Base-by-base conservation (phyloP, 768 basidiomycete species). In the Dioszegia crocea region DNA sequence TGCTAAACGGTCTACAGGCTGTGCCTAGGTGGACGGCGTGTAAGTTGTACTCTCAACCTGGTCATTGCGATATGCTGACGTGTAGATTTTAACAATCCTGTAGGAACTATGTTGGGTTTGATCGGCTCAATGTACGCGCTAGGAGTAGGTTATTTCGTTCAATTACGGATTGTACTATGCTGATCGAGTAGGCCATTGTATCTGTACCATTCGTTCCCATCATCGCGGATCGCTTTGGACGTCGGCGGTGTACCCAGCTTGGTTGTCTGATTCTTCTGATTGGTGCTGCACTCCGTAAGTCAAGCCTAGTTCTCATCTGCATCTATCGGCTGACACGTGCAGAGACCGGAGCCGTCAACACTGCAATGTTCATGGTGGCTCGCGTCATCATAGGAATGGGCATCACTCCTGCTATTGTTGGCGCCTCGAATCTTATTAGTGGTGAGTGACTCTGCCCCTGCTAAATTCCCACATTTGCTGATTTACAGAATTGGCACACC, bases 21-120 rank as follows among this genome's bases (percentile, higher is more conserved):
- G 40, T 68, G 0, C 56, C 59, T 14, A 47, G 56, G 4, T 72
- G 67, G 67, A 46, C 51, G 8, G 31, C 8, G 17, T 57, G 36
- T 38, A 27, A 21, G 56, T 39, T n/a, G 83, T 83, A 9, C 36
- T 82, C 83, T 61, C 51, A 79, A 74, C 9, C 21, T 6, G 6
- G n/a, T n/a, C n/a, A n/a, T 38, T 2, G 17, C 12, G 17, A 3
- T 26, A 27, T 26, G 51, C 19, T 54, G 31, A 36, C 44, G 46
- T 23, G 55, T 50, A 24, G 51, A 56, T 31, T 59, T 63, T 43
- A 43, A 59, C 51, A 59, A 50, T 39, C 62, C 58, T 23, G 43
- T 30, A 12, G 33, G 51, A 3, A 60, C 59, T 4, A 60, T 51
- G 24, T 31, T 60, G 14, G 59, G 59, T 19, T 40, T 60, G 41